Conservation (phyloP, 2,329 filamentous ascomycete genomes). For the Fusarium nisikadoi region DNA sequence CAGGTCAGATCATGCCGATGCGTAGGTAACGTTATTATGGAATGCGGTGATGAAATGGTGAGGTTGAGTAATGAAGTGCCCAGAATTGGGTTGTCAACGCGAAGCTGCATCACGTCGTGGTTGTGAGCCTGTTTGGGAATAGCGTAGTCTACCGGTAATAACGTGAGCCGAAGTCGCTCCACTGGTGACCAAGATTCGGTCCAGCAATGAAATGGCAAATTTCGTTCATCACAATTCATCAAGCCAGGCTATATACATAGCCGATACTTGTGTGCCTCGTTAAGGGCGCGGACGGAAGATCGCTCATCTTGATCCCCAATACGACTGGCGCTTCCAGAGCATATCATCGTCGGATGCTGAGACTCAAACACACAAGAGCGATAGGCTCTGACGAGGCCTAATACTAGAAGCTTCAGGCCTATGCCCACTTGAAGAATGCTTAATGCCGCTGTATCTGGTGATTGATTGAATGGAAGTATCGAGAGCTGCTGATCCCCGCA, state of each 20-base stretch:
- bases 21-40: neutral
- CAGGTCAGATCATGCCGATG: neutral
- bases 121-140: neutral
- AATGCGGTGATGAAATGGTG: neutral
- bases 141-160: neutral
- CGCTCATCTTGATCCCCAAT: neutral
- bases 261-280: accelerated
- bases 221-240: neutral
- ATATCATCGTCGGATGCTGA: neutral
- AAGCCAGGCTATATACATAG: neutral
- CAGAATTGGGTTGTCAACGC: neutral
- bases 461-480: neutral
- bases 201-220: neutral
- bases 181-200: neutral
- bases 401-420: accelerated
- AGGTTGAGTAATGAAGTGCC: neutral
- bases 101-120: slow-evolving; percentile 5
- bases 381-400: accelerated
- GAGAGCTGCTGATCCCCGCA: neutral
- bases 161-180: neutral
- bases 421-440: neutral
- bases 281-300: neutral
- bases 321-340: accelerated
- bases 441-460: neutral
- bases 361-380: neutral